phyloP scores from a whole-genome alignment of 2,329 filamentous ascomycete species.

The Cordyceps cicadae region DNA sequence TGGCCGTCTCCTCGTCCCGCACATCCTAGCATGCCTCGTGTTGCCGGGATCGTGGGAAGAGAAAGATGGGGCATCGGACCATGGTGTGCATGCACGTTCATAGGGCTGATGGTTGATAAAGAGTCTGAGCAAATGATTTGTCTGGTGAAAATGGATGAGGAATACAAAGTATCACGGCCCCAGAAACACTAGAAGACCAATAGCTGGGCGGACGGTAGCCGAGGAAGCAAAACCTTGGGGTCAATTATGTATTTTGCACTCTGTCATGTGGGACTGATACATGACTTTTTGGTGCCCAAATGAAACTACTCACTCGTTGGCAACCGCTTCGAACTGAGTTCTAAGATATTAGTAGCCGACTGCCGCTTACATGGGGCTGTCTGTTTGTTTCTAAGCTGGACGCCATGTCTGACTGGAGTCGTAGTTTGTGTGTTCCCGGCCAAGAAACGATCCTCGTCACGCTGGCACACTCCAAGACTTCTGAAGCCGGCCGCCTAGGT shows the following conservation, averaged over 20 bases:
- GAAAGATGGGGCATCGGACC: neutral
- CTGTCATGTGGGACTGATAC: too few species aligned
- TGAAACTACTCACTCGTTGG: too few species aligned
- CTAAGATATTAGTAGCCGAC: too few species aligned
- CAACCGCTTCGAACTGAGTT: too few species aligned
- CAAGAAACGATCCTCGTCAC: neutral
- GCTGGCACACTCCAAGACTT: neutral
- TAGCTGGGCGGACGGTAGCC: neutral
- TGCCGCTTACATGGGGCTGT: neutral
- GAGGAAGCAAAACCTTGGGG: neutral
- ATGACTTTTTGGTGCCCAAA: too few species aligned
- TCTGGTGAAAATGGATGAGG: neutral
- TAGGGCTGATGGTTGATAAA: constrained; percentile 7
- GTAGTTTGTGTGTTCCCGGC: neutral
- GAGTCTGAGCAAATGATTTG: neutral
- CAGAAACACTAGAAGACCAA: neutral
- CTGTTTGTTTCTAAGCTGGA: neutral
- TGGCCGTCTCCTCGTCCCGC: neutral
- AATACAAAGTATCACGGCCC: neutral
- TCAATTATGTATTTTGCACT: too few species aligned
- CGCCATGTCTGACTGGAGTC: neutral
- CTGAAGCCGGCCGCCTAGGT: neutral
- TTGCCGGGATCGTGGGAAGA: constrained; percentile 9
- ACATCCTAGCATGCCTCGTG: constrained; percentile 9
- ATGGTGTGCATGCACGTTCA: constrained; percentile 2